These are phyloP conservation scores for Dalechampia spathulata DNA, from an alignment of 441 rosid species.

Conservation along the genomic window DNA sequence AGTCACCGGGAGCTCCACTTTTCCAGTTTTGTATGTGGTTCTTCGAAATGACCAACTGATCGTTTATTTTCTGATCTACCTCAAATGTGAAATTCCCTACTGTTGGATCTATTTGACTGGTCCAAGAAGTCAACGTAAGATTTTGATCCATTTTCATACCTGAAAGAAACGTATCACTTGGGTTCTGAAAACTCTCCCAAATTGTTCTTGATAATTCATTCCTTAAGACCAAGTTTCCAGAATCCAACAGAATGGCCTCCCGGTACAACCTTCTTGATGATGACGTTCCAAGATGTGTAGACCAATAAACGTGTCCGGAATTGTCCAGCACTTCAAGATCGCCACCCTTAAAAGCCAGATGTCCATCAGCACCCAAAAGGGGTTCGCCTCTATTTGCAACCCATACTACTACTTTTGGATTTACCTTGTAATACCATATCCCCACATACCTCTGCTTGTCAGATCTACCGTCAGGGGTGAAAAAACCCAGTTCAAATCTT, in stretches of 20 bases:
- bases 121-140: conserved; percentile 23
- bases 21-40: conserved; percentile 12
- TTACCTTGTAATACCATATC: conserved; percentile 24
- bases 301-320: conserved; percentile 4
- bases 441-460: conserved; percentile 24
- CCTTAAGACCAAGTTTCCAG: conserved; percentile 33
- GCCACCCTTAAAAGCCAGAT: conserved; percentile 6
- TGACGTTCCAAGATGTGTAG: not conserved
- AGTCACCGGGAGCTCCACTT: conserved; percentile 23
- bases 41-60: conserved; percentile 13
- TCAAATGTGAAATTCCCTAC: conserved; percentile 22
- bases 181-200: conserved; percentile 35
- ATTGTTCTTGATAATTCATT: not conserved
- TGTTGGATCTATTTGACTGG: conserved; percentile 13
- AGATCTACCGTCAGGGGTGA: conserved; percentile 13
- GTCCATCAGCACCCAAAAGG: conserved; percentile 4
- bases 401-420: conserved; percentile 27
- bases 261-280: not conserved
- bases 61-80: conserved; percentile 9
- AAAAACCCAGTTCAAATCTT: conserved; percentile 33
- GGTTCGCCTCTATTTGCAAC: conserved; percentile 29
- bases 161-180: conserved; percentile 35
- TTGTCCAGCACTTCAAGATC: conserved; percentile 12
- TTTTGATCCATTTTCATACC: conserved; percentile 21
- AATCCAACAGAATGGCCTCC: conserved; percentile 19